Percentiles rank a stretch among this genome's conserved stretches.
Conservation (phyloP, 2,329 filamentous ascomycete genomes). For the Ambrosiella cleistominuta region DNA sequence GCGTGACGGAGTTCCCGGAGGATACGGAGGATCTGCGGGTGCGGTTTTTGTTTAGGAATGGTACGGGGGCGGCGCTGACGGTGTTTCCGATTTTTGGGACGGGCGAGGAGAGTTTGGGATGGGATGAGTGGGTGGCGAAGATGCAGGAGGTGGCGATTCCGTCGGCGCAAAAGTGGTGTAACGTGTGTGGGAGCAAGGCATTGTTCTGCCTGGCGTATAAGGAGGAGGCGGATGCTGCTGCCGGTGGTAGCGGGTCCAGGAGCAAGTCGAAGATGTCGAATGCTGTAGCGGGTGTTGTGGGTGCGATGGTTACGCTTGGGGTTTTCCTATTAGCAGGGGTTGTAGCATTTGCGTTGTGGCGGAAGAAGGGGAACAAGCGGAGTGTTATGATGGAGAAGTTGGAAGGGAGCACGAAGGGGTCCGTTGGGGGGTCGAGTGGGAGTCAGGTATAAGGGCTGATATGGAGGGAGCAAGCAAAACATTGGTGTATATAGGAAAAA, state of each 20-base stretch:
- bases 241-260: conserved; percentile 5
- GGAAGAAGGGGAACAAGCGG: conserved; percentile 12
- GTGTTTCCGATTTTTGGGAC: conserved; percentile 19
- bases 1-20: conserved; percentile 16
- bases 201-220: conserved; percentile 21
- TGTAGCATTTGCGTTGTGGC: conserved; percentile 16
- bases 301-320: conserved; percentile 20
- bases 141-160: conserved; percentile 18
- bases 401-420: conserved; percentile 2
- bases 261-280: conserved; percentile 17
- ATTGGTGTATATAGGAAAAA: no score
- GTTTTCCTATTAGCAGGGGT: conserved; percentile 13
- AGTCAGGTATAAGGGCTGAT: conserved; percentile 3
- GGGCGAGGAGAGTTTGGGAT: conserved; percentile 17
- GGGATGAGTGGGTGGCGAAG: conserved; percentile 18
- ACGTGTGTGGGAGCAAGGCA: conserved; percentile 16
- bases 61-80: conserved; percentile 18
- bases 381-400: not conserved
- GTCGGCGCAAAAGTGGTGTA: conserved; percentile 20
- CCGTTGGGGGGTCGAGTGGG: not conserved
- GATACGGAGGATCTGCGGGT: conserved; percentile 18
- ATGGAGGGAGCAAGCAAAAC: no score
- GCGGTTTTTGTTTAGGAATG: conserved; percentile 22
- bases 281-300: conserved; percentile 20
- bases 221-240: conserved; percentile 13